Base-by-base conservation (phyloP, 148 eudicot genomes). In the Diospyros lotus region DNA sequence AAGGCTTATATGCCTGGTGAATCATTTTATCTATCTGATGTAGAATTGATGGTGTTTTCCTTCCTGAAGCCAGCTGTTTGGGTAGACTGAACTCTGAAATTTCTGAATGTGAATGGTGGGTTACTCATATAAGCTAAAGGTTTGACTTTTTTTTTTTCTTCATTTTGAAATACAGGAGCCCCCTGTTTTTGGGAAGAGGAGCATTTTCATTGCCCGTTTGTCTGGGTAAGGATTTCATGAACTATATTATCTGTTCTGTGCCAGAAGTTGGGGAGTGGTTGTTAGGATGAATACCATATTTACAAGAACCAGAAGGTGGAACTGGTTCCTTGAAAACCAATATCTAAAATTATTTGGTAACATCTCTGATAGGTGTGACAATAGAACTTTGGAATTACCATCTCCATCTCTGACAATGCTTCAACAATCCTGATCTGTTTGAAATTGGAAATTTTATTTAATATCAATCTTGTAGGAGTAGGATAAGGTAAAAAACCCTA, bases 111-210 rank as follows among this genome's bases (percentile, higher is more conserved):
- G 53, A 45, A 45, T 72, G 43, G 55, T 45, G 8, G 42, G 55
- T 59, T 53, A 17, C 52, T 72, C 50, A 8, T 61, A 60, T 39
- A 15, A 71, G 75, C 71, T 77, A 64, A 40, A 40, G 15, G 14
- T 39, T 39, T 66, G 48, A 18, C 17, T 62, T 73, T 45, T 75
- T 79, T 53, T 65, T 51, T 83, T 69, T 42, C 73, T 14, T 71
- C 28, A 28, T 28, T 28, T 28, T 28, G 28, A 28, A 28, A 58
- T 77, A 58, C 74, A 91, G 96, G 93, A 87, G 71, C 88, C 93
- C 71, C 96, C 96, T 45, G 89, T 89, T 73, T 81, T 91, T 75
- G 91, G 93, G 75, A 91, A 91, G 83, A 81, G 79, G 80, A 91
- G 88, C 78, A 80, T 89, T 53, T 91, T 91, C 79, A 80, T 86